Base-by-base conservation (phyloP, 306 rosid genomes). In the Pyrus communis region DNA sequence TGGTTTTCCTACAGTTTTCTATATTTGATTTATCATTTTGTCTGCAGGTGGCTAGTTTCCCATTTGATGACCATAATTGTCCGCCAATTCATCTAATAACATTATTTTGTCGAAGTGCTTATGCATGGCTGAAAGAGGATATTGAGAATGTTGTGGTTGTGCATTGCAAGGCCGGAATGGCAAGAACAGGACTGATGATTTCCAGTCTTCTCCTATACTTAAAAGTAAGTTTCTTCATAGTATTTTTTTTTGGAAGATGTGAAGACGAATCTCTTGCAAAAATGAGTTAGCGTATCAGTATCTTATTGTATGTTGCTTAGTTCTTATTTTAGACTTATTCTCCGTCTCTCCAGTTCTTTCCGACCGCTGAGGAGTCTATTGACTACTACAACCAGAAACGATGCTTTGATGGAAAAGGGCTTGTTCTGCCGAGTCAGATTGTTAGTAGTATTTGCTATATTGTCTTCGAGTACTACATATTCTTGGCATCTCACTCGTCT, bases 141-240 rank as follows among this genome's bases (percentile, higher is more conserved):
- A 89, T 96, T 65, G 98, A 96, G 87, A 96, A 96, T 84, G 96
- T 96, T 43, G 98, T 96, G 83, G 99, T 91, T 74, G 99, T 96
- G 88, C 98, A 96, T 82, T 96, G 99, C 81, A 96, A 96, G 87
- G 97, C 98, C 40, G 99, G 99, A 82, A 96, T 92, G 98, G 98
- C 98, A 1, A 83, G 99, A 86, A 96, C 99, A 27, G 99, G 99
- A 63, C 84, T 96, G 91, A 96, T 92, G 98, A 96, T 96, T 79
- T 92, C 97, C 77, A 96, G 99, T 86, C 96, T 96, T 87, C 90
- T 96, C 74, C 79, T 96, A 42, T 96, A 87, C 87, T 81, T 96
- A 74, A 91, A 92, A 98, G 99, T 91, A 72, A 79, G 38, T 60
- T 69, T 38, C 49, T 76, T 82, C 64, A 25, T 21, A 17, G 55